Percentiles rank a stretch among this genome's conserved stretches.
phyloP scores from a whole-genome alignment of 805 yeast species.

The Millerago galiae region DNA sequence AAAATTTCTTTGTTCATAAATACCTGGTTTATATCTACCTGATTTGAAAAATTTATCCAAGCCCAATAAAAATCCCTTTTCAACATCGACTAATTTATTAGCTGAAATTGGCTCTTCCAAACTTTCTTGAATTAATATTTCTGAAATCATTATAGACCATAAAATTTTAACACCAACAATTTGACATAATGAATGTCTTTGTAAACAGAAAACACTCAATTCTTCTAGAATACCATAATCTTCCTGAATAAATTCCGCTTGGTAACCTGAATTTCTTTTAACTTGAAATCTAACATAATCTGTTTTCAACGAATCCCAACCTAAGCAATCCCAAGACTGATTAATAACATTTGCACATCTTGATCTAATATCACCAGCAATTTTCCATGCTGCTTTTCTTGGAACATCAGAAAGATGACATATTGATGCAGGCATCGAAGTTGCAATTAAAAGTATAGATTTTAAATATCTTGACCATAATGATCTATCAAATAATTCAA shows the following conservation, averaged over 20 bases:
- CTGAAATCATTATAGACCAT: constrained; percentile 68
- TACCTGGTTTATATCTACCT: constrained; percentile 49
- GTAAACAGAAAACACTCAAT: constrained; percentile 61
- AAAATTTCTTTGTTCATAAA: constrained; percentile 48
- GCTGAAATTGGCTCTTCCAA: constrained; percentile 54
- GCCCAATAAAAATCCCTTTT: constrained; percentile 55
- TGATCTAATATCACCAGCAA: constrained; percentile 58
- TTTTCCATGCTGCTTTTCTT: constrained; percentile 57
- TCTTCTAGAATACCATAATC: constrained; percentile 59
- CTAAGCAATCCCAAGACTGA: constrained; percentile 69
- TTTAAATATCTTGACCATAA: constrained; percentile 67
- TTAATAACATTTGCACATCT: constrained; percentile 49
- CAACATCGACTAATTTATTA: constrained; percentile 52
- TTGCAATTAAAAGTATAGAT: constrained; percentile 50
- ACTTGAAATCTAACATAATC: constrained; percentile 54
- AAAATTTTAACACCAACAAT: constrained; percentile 56
- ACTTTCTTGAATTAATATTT: constrained; percentile 48
- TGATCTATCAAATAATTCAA: constrained; percentile 49
- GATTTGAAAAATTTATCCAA: constrained; percentile 58
- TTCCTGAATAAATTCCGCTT: constrained; percentile 52
- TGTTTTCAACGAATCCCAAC: constrained; percentile 51
- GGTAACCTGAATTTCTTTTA: constrained; percentile 61
- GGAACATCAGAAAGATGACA: constrained; percentile 71
- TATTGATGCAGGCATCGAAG: constrained; percentile 61
- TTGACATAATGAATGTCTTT: constrained; percentile 55